Conservation (phyloP, 2,329 filamentous ascomycete genomes). For the Raffaelea ambrosiae region DNA sequence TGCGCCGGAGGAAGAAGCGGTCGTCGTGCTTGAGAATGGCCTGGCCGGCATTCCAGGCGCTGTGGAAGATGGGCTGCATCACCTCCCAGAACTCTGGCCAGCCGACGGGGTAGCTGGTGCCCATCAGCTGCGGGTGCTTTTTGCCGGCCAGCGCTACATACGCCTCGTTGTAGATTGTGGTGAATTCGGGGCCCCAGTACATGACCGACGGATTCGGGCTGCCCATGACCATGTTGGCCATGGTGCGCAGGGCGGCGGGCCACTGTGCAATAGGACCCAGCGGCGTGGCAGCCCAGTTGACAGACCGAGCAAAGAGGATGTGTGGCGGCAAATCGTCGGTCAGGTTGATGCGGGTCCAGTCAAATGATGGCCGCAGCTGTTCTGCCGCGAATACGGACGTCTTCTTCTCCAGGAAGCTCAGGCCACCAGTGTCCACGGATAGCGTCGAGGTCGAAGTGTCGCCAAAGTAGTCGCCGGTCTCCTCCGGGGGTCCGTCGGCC, state of each 20-base stretch:
- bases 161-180: slow-evolving; percentile 65
- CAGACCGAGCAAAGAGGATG: slow-evolving; percentile 61
- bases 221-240: slow-evolving; percentile 77
- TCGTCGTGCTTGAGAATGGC: slow-evolving; percentile 82
- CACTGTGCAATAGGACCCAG: slow-evolving; percentile 70
- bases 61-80: slow-evolving; percentile 59
- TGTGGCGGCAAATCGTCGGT: slow-evolving; percentile 58
- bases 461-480: slow-evolving; percentile 32
- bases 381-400: too few species aligned
- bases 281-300: slow-evolving; percentile 66
- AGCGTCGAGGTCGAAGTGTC: slow-evolving; percentile 11
- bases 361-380: slow-evolving; percentile 48
- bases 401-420: too few species aligned
- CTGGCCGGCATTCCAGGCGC: slow-evolving; percentile 61
- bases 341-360: slow-evolving; percentile 69
- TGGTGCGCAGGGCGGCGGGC: slow-evolving; percentile 61
- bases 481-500: too few species aligned
- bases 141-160: slow-evolving; percentile 63
- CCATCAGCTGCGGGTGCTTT: slow-evolving; percentile 72
- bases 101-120: slow-evolving; percentile 56
- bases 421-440: not conserved
- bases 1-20: slow-evolving; percentile 61
- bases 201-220: slow-evolving; percentile 66
- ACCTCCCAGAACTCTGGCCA: slow-evolving; percentile 71
- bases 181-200: slow-evolving; percentile 70